Base-by-base conservation (phyloP, 2,329 filamentous ascomycete genomes). In the Paraconiothyrium sp. region DNA sequence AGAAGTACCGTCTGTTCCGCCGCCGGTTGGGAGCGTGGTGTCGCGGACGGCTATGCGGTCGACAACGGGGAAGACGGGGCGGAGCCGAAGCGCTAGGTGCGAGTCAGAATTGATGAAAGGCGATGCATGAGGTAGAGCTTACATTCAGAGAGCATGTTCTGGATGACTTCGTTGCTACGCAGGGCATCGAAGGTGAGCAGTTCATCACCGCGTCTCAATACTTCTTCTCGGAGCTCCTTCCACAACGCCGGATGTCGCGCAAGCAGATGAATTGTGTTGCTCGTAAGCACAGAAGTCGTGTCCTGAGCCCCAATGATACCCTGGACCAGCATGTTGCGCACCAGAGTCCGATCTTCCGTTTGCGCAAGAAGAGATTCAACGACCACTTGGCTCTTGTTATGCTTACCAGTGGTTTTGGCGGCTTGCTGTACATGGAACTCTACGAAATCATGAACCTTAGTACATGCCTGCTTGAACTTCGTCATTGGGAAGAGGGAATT, bases 401-500 rank as follows among this genome's bases (percentile, higher is more conserved):
- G 34, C 16, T 55, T 34, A 34, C 8, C 27, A 11, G 16, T 24
- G 2, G 24, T 34, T 22, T 32, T 22, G 16, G 27, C 4, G 8
- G 52, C 37, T 46, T 46, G 24, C 39, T 55, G 43, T 4, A 55
- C 34, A 27, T 55, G 52, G 27, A 55, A 55, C 4, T 55, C 52
- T 14, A 55, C 52, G 27, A 55, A 55, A 20, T 39, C 6, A 11
- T 46, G 52, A 6, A 44, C 52, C 41, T 55, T 16, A 6, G 14
- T 14, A 39, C 52, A 55, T 6, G 52, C 37, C 11, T 39, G n/a
- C 16, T 55, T 55, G 39, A 55, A 55, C 27, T 46, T 44, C 6
- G 24, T 41, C 35, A 34, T 78, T 79, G 1, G 85, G 85, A 20
- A 16, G 14, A 43, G 37, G 50, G 14, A 22, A 10, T 3, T 46